phyloP scores from a whole-genome alignment of 1,284 basidiomycete genomes.

The Ganoderma boninense region DNA sequence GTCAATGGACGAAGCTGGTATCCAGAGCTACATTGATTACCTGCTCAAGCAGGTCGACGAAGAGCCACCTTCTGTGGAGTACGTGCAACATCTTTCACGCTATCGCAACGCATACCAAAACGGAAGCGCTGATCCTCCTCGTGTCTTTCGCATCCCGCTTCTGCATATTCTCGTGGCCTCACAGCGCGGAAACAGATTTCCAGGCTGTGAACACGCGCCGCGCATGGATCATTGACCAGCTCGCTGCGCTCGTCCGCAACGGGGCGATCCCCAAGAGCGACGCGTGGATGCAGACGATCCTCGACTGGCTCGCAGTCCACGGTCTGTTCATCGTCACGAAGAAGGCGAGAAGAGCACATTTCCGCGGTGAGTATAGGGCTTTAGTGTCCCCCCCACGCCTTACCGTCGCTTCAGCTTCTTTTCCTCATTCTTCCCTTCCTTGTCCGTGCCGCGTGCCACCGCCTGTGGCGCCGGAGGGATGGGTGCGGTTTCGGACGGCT shows the following conservation, averaged over 20 bases:
- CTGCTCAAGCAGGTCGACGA: slow-evolving; percentile 71
- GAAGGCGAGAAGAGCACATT: slow-evolving; percentile 72
- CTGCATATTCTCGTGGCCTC: slow-evolving; percentile 16
- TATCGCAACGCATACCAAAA: slow-evolving; percentile 9
- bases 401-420: slow-evolving; percentile 27
- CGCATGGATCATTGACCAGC: slow-evolving; percentile 90
- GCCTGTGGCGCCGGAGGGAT: not conserved
- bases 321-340: slow-evolving; percentile 85
- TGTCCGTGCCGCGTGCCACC: not conserved
- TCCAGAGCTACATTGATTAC: slow-evolving; percentile 81
- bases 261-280: slow-evolving; percentile 85
- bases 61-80: slow-evolving; percentile 53
- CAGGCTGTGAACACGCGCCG: slow-evolving; percentile 63
- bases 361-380: slow-evolving; percentile 57
- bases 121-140: slow-evolving; percentile 22
- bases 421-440: slow-evolving; percentile 12
- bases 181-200: slow-evolving; percentile 51
- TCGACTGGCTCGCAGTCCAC: slow-evolving; percentile 87
- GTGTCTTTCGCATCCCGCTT: slow-evolving; percentile 8
- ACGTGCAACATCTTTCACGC: slow-evolving; percentile 35
- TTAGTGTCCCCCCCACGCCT: not conserved
- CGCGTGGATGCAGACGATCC: slow-evolving; percentile 74
- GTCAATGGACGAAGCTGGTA: slow-evolving; percentile 79
- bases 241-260: slow-evolving; percentile 83
- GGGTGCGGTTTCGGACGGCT: not conserved